phyloP scores from a whole-genome alignment of 2,329 filamentous ascomycete species.

The Sclerotinia nivalis region DNA sequence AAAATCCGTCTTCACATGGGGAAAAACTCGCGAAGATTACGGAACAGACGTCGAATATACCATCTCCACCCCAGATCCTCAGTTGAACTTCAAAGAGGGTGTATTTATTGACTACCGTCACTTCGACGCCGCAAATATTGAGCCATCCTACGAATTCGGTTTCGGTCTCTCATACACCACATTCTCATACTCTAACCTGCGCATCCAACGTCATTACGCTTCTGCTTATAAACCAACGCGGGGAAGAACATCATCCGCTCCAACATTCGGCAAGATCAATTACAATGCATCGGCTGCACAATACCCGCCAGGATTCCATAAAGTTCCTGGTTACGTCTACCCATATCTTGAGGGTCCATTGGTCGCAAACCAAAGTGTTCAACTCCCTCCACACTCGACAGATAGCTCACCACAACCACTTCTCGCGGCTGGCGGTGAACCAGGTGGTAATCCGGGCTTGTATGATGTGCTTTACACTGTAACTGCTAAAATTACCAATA shows the following conservation, averaged over 20 bases:
- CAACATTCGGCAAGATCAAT: slow-evolving; percentile 62
- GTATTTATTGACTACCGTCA: slow-evolving; percentile 79
- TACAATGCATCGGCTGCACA: slow-evolving; percentile 62
- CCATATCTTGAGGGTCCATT: slow-evolving; percentile 53
- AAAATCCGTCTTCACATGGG: slow-evolving; percentile 80
- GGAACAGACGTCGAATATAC: slow-evolving; percentile 49
- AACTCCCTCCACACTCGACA: slow-evolving; percentile 44
- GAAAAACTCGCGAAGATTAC: slow-evolving; percentile 47
- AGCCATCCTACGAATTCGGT: slow-evolving; percentile 78
- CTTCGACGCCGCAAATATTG: slow-evolving; percentile 64
- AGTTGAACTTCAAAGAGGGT: slow-evolving; percentile 74
- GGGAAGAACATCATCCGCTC: slow-evolving; percentile 64
- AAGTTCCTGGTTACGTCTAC: slow-evolving; percentile 53
- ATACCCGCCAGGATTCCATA: slow-evolving; percentile 58
- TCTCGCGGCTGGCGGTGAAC: slow-evolving; percentile 50
- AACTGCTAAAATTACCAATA: slow-evolving; percentile 56
- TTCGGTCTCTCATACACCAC: slow-evolving; percentile 79
- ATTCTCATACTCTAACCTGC: slow-evolving; percentile 70
- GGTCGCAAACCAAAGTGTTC: slow-evolving; percentile 31
- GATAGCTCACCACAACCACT: slow-evolving; percentile 50
- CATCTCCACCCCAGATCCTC: slow-evolving; percentile 53
- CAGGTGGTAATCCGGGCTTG: slow-evolving; percentile 55
- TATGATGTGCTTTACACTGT: slow-evolving; percentile 57
- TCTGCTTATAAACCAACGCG: slow-evolving; percentile 50
- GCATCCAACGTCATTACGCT: slow-evolving; percentile 39